Percentiles rank a stretch among this genome's conserved stretches.
phyloP scores from a whole-genome alignment of 2,329 filamentous ascomycete genomes.

The Sclerotinia minor region DNA sequence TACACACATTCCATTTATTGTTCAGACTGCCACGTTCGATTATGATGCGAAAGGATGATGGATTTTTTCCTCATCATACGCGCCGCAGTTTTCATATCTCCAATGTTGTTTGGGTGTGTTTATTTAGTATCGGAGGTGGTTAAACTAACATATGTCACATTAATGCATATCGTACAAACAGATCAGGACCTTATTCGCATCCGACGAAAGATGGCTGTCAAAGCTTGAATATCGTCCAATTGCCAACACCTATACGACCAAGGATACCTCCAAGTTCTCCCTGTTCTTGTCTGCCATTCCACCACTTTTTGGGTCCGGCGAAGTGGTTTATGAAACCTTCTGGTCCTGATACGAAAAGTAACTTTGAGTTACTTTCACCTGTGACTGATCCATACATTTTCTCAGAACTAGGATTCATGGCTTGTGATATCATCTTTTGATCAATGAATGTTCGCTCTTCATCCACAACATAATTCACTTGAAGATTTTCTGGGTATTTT shows the following conservation, averaged over 20 bases:
- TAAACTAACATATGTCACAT: background rate
- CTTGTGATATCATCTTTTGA: conserved; percentile 51
- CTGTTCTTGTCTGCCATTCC: conserved; percentile 66
- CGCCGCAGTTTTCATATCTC: background rate
- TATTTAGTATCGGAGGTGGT: background rate
- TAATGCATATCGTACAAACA: background rate
- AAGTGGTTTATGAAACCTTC: conserved; percentile 22
- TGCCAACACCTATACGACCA: conserved; percentile 52
- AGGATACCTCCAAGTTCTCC: conserved; percentile 71
- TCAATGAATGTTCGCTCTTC: conserved; percentile 70
- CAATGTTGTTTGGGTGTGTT: background rate
- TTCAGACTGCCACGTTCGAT: background rate
- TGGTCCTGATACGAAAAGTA: conserved; percentile 50
- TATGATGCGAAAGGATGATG: background rate
- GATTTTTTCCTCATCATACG: background rate
- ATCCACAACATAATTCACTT: conserved; percentile 77
- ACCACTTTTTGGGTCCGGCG: conserved; percentile 18
- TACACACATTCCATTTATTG: background rate
- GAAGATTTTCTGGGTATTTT: conserved; percentile 56
- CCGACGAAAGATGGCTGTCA: conserved; percentile 28
- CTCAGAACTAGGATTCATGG: background rate
- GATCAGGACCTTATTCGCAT: background rate
- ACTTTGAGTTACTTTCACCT: conserved; percentile 33
- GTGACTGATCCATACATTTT: no score
- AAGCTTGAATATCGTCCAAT: conserved; percentile 44